Percentiles rank a stretch among this genome's conserved stretches.
phyloP scores from a whole-genome alignment of 2,329 filamentous ascomycete genomes.

The Aspergillus sp. region DNA sequence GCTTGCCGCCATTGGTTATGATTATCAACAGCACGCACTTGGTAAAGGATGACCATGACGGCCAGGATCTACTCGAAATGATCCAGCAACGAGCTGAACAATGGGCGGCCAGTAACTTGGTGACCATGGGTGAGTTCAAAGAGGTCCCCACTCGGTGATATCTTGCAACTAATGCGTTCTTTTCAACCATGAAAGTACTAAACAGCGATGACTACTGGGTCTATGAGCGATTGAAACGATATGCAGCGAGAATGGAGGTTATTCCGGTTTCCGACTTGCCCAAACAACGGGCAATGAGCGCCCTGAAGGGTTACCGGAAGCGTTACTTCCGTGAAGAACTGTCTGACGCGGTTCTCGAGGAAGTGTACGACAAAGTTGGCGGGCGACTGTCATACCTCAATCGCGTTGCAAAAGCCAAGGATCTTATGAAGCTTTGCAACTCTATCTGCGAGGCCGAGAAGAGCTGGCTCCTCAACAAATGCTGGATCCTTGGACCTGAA shows the following conservation, averaged over 20 bases:
- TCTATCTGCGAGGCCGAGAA: conserved; percentile 69
- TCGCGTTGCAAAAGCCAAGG: conserved; percentile 77
- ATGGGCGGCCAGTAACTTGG: conserved; percentile 89
- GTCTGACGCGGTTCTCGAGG: conserved; percentile 57
- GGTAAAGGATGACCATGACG: conserved; percentile 85
- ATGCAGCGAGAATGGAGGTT: conserved; percentile 93
- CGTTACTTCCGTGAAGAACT: conserved; percentile 70
- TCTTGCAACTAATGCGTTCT: conserved; percentile 32
- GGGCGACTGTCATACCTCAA: conserved; percentile 86
- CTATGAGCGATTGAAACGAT: conserved; percentile 88
- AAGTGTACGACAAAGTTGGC: conserved; percentile 83
- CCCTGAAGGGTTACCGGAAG: conserved; percentile 75
- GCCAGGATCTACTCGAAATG: conserved; percentile 88
- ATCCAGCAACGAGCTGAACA: conserved; percentile 94
- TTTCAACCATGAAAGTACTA: conserved; percentile 58
- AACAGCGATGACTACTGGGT: conserved; percentile 99
- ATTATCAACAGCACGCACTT: conserved; percentile 95
- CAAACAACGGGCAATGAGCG: conserved; percentile 72
- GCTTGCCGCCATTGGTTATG: conserved; percentile 74
- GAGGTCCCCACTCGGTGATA: not conserved
- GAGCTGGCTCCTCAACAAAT: conserved; percentile 77
- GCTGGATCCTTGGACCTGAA: conserved; percentile 70
- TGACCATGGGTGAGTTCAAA: conserved; percentile 59
- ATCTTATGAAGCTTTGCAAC: conserved; percentile 80
- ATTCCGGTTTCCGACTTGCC: conserved; percentile 80